Base-by-base conservation (phyloP, 1,139 yeast species). In the Debaryomycetaceae sp. region DNA sequence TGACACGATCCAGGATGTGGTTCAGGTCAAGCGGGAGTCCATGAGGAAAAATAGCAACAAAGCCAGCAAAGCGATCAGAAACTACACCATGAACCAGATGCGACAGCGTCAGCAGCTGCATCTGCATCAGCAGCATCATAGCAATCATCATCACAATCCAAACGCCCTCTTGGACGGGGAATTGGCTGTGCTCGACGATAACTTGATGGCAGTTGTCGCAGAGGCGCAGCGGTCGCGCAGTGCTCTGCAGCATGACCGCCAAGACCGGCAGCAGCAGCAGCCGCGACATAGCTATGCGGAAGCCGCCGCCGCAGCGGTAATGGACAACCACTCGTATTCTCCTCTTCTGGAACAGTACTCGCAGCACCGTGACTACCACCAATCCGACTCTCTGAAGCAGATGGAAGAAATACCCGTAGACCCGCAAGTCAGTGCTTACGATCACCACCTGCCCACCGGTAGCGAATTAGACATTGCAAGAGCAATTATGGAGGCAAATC, bases 381-480 rank as follows among this genome's bases (percentile, higher is more conserved):
- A 34, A 12, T 29, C 39, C 25, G 30, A 34, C 19, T 33, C 37
- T 27, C 21, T 45, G 30, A 29, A 40, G 12, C 27, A 23, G 18
- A 24, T 28, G 24, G 41, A 43, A 22, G 45, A 45, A 23, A 62
- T 67, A 1, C 73, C 74, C 0, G 77, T 70, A 4, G 80, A 74
- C 41, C 77, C 79, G 1, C 74, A 69, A 33, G 77, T 74, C 3
- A 55, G 65, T 25, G 75, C 66, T 1, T 73, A 67, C 41, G 73
- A 62, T 29, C 72, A 68, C 33, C 60, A 49, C 7, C 46, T 43
- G 18, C n/a, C n/a, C n/a, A 66, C 71, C 2, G 58, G 55, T 3
- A 73, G 68, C 29, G 81, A 74, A 38, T 69, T 74, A 22, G 80
- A 74, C 31, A 76, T 76, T 37, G 82, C 82, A 1, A 53, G 79